Percentiles rank a stretch among this genome's conserved stretches.
These are phyloP conservation scores for Massariosphaeria phaeospora DNA, from an alignment of 495 filamentous ascomycete species.

Conservation along the genomic window DNA sequence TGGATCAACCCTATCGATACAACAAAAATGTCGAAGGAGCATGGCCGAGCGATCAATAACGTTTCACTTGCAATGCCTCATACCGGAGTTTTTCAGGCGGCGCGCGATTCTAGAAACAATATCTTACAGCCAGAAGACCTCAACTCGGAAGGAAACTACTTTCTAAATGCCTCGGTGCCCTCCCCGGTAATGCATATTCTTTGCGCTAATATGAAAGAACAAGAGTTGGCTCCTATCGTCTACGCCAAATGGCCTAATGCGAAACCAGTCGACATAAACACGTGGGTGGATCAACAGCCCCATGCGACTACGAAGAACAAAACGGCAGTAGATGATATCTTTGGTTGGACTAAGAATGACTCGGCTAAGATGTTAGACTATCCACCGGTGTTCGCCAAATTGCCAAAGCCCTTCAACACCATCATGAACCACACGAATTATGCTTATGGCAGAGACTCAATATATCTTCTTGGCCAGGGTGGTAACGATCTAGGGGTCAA, in stretches of 20 bases:
- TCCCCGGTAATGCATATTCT: conserved; percentile 64
- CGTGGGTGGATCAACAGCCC: background rate
- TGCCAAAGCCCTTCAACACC: conserved; percentile 59
- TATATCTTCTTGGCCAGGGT: conserved; percentile 60
- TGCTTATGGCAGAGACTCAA: conserved; percentile 43
- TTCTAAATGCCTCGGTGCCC: conserved; percentile 58
- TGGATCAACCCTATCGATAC: conserved; percentile 56
- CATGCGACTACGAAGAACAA: conserved; percentile 43
- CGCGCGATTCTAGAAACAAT: conserved; percentile 52
- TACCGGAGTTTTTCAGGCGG: conserved; percentile 58
- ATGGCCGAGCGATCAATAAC: conserved; percentile 59
- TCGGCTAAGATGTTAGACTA: conserved; percentile 43
- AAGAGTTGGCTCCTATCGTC: conserved; percentile 58
- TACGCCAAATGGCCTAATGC: conserved; percentile 53
- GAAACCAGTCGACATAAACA: conserved; percentile 37
- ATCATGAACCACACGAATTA: conserved; percentile 51
- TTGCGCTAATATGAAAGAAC: conserved; percentile 56
- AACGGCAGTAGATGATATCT: conserved; percentile 64
- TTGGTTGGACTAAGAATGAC: conserved; percentile 49
- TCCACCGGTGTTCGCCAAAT: conserved; percentile 61
- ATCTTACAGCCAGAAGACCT: conserved; percentile 64
- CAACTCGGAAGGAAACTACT: conserved; percentile 60
- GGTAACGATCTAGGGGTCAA: conserved; percentile 29
- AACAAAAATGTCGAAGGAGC: conserved; percentile 42
- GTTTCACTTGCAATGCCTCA: conserved; percentile 72